Evolutionary conservation across 805 yeast genomes (phyloP).

Genomic region (Kodamaea kakaduensis): DNA sequence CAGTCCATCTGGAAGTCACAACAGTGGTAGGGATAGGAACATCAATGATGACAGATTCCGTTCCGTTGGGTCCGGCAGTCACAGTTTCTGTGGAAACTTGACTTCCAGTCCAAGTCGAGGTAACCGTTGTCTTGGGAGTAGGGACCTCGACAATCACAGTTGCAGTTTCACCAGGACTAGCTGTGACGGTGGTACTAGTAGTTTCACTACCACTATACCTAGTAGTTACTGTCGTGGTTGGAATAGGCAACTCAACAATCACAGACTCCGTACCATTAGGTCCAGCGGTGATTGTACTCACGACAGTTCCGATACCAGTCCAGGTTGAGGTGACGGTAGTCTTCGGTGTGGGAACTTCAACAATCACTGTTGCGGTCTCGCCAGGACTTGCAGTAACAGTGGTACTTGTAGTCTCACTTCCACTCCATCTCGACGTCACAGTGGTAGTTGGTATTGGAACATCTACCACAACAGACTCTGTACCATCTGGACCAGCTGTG

Average conservation of each 20-base stretch:
- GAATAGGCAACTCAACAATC: constrained; percentile 10
- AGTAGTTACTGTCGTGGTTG: constrained; percentile 5
- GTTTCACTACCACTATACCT: constrained; percentile 11
- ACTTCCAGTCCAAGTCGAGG: constrained; percentile 7
- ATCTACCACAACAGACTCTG: constrained; percentile 12
- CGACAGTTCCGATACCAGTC: constrained; percentile 8
- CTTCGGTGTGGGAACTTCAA: constrained; percentile 12
- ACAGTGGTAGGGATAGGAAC: constrained; percentile 11
- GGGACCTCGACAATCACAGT: constrained; percentile 14
- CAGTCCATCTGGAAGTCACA: constrained; percentile 8
- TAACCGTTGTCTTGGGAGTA: neutral
- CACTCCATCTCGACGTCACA: constrained; percentile 9
- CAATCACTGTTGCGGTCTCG: constrained; percentile 13
- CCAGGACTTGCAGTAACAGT: constrained; percentile 8
- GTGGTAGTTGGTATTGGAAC: constrained; percentile 1
- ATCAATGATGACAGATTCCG: constrained; percentile 13
- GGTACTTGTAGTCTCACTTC: constrained; percentile 5
- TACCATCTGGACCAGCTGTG: constrained; percentile 6
- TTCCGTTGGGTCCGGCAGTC: constrained; percentile 5
- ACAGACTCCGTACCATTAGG: constrained; percentile 13
- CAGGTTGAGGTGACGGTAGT: constrained; percentile 8
- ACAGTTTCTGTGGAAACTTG: constrained; percentile 6
- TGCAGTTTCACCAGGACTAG: constrained; percentile 8
- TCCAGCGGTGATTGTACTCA: constrained; percentile 9
- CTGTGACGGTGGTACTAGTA: constrained; percentile 1